Conservation (phyloP, 1,139 yeast genomes). For the Pichia sp. region DNA sequence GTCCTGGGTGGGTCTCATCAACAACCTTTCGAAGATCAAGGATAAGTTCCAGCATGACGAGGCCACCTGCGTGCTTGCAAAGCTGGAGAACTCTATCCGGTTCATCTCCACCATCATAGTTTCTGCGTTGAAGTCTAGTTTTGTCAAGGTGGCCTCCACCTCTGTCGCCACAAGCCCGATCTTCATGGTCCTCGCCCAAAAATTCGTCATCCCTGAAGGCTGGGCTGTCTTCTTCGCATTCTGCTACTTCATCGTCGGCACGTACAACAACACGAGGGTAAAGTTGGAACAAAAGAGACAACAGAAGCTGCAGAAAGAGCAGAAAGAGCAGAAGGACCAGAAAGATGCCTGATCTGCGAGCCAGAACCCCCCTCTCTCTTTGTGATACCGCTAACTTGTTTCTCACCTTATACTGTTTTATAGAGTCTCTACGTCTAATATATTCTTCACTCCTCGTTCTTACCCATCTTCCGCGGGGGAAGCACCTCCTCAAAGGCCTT, state of each 20-base stretch:
- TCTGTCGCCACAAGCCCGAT: conserved; percentile 64
- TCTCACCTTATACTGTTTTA: background rate
- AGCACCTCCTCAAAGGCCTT: conserved; percentile 77
- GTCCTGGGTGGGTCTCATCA: conserved; percentile 49
- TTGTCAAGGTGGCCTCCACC: conserved; percentile 55
- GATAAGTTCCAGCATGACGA: conserved; percentile 27
- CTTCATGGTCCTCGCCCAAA: conserved; percentile 69
- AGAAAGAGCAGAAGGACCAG: background rate
- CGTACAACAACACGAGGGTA: conserved; percentile 61
- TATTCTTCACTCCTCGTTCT: background rate
- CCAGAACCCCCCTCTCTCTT: background rate
- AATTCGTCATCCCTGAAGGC: conserved; percentile 61
- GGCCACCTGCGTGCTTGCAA: conserved; percentile 24
- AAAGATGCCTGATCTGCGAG: background rate
- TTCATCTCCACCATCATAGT: conserved; percentile 7
- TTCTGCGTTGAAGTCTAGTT: conserved; percentile 47
- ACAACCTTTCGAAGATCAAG: conserved; percentile 20
- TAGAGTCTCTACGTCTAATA: background rate
- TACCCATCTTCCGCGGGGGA: conserved; percentile 67
- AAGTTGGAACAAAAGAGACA: conserved; percentile 21
- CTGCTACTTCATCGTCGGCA: conserved; percentile 70
- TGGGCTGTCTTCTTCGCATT: conserved; percentile 84
- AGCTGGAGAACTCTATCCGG: background rate
- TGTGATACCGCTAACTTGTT: too few species aligned
- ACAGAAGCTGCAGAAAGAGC: conserved; percentile 4